phyloP scores from a whole-genome alignment of 495 filamentous ascomycete species.

The Tuber brumale region DNA sequence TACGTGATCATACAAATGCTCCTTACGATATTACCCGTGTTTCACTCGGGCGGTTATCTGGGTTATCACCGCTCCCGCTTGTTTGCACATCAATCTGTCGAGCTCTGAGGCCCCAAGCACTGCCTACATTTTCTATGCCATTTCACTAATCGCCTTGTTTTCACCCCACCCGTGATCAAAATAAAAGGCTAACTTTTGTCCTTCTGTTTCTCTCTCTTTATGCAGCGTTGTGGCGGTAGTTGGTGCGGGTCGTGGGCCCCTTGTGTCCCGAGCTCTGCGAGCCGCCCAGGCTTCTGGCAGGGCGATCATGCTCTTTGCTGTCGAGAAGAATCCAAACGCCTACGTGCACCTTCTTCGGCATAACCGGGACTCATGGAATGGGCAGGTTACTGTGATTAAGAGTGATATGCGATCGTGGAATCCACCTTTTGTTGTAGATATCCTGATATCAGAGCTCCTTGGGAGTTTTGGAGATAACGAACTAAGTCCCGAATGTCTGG shows the following conservation, averaged over 20 bases:
- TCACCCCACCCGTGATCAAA: not conserved
- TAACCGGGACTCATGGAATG: conserved; percentile 70
- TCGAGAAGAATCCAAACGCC: conserved; percentile 98
- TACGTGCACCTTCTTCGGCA: conserved; percentile 83
- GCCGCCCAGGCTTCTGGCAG: conserved; percentile 72
- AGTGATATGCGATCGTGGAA: conserved; percentile 97
- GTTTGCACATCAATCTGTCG: conserved; percentile 4
- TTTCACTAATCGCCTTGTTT: not conserved
- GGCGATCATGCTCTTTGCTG: conserved; percentile 73
- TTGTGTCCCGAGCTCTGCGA: conserved; percentile 75
- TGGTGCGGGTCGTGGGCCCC: conserved; percentile 82
- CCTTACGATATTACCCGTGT: not conserved
- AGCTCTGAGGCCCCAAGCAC: conserved; percentile 1
- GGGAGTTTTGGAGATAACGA: conserved; percentile 91
- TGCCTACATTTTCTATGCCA: not conserved
- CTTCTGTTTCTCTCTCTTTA: not conserved
- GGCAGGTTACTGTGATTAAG: conserved; percentile 74
- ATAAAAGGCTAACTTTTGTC: conserved; percentile 18
- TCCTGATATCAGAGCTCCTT: conserved; percentile 85
- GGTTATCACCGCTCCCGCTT: not conserved
- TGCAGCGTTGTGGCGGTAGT: conserved; percentile 60
- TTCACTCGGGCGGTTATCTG: conserved; percentile 1
- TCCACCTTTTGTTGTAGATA: conserved; percentile 77
- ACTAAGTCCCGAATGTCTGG: conserved; percentile 81
- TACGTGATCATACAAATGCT: not conserved